Evolutionary conservation across 257 asterid genomes (phyloP).

Genomic region (Leonotis leonurus): DNA sequence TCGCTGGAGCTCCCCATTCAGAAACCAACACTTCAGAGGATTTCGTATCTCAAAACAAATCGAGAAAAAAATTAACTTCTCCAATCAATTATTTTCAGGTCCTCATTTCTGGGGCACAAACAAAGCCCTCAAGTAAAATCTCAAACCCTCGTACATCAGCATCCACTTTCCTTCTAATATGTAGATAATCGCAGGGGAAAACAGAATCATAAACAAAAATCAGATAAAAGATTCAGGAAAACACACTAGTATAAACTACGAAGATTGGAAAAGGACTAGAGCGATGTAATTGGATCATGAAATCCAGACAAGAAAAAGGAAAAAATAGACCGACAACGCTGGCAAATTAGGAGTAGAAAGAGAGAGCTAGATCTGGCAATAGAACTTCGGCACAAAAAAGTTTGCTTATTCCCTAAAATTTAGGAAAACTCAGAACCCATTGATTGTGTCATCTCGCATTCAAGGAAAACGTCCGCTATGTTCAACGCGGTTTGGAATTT

Average conservation of each 20-base stretch:
- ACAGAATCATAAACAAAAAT: background rate
- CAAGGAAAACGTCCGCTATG: background rate
- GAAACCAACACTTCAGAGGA: conserved; percentile 19
- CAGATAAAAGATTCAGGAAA: background rate
- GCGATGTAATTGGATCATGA: conserved; percentile 14
- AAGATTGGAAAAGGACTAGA: no score
- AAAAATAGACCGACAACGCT: conserved; percentile 12
- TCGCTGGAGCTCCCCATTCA: conserved; percentile 58
- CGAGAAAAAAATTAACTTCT: background rate
- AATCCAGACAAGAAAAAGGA: conserved; percentile 7
- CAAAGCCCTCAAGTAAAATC: conserved; percentile 22
- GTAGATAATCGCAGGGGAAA: background rate
- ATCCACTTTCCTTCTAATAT: conserved; percentile 6
- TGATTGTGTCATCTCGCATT: conserved; percentile 15
- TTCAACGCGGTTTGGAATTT: conserved; percentile 23
- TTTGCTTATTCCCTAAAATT: conserved; percentile 2
- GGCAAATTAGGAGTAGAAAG: conserved; percentile 13
- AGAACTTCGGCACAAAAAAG: conserved; percentile 3
- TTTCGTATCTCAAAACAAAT: conserved; percentile 4
- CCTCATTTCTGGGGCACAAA: conserved; percentile 11
- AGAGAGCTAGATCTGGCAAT: conserved; percentile 39
- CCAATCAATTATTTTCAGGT: conserved; percentile 9
- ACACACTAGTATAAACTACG: conserved; percentile 1
- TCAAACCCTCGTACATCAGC: conserved; percentile 21
- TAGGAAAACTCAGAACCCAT: conserved; percentile 13